Evolutionary conservation across 495 filamentous ascomycete genomes (phyloP).

Genomic region (Penicillium cinerascens): DNA sequence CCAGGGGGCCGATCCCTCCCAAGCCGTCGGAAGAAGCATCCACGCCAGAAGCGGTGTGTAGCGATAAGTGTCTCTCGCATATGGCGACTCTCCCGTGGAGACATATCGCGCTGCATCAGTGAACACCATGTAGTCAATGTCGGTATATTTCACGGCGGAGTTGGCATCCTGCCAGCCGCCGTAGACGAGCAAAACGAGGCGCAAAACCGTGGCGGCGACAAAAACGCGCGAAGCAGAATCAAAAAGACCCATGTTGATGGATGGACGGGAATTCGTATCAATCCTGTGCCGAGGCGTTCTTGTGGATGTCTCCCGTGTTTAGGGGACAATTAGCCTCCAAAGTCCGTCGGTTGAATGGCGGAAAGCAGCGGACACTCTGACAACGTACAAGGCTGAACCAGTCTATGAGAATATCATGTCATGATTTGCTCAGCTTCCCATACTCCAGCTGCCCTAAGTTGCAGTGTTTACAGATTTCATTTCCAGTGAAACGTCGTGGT

Average conservation of each 20-base stretch:
- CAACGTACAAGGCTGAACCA: background rate
- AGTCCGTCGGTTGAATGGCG: background rate
- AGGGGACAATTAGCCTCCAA: background rate
- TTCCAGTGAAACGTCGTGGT: background rate
- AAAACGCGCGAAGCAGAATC: conserved; percentile 56
- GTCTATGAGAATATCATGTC: background rate
- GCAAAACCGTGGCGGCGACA: conserved; percentile 61
- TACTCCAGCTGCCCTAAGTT: background rate
- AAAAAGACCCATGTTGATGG: conserved; percentile 33
- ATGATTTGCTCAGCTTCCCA: background rate
- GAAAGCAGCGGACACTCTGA: background rate
- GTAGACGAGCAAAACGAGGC: conserved; percentile 71
- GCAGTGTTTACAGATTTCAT: conserved; percentile 11
- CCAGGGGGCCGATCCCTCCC: conserved; percentile 32
- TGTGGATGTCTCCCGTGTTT: background rate
- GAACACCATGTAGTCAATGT: conserved; percentile 98
- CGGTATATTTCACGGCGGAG: conserved; percentile 92
- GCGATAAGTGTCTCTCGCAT: conserved; percentile 87
- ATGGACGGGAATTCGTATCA: background rate
- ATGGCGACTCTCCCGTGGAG: conserved; percentile 63
- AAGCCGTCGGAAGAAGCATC: conserved; percentile 79
- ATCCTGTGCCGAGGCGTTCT: background rate
- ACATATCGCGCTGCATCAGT: conserved; percentile 90
- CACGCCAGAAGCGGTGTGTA: conserved; percentile 93
- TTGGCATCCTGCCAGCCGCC: conserved; percentile 87